Evolutionary conservation across 2,329 filamentous ascomycete genomes (phyloP).

Genomic region (Coniochaeta ligniaria): DNA sequence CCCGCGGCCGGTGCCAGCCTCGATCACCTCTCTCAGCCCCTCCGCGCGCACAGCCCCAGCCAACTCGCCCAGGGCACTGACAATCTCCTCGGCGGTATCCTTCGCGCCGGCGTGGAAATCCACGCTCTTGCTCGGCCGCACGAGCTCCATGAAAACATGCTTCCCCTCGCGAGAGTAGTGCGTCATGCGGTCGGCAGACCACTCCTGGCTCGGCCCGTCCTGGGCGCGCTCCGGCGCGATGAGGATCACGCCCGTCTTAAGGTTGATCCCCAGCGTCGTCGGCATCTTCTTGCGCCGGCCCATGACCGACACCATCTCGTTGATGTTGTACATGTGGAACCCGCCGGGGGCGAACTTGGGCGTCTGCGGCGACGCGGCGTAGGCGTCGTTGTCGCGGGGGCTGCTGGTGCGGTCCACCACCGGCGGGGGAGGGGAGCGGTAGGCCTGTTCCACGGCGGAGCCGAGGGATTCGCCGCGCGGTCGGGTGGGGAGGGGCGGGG

Average conservation of each 20-base stretch:
- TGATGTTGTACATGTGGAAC: conserved; percentile 94
- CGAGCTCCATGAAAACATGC: conserved; percentile 91
- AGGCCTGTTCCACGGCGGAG: conserved; percentile 18
- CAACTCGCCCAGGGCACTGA: conserved; percentile 78
- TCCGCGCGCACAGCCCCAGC: conserved; percentile 80
- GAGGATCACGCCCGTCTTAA: conserved; percentile 80
- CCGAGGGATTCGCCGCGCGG: conserved; percentile 45
- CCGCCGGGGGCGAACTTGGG: conserved; percentile 60
- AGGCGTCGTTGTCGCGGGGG: conserved; percentile 22
- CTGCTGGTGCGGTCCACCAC: too few species aligned
- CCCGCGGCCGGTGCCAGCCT: conserved; percentile 59
- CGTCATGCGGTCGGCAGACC: conserved; percentile 91
- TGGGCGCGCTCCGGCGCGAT: conserved; percentile 79
- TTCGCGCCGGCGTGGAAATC: conserved; percentile 97
- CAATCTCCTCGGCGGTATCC: conserved; percentile 92
- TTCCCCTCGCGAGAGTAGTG: conserved; percentile 98
- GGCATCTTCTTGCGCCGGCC: conserved; percentile 98
- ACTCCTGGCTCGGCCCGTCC: conserved; percentile 83
- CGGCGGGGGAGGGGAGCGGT: conserved; percentile 20
- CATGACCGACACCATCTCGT: conserved; percentile 95
- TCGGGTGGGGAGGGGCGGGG: conserved; percentile 56
- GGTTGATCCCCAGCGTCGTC: conserved; percentile 90
- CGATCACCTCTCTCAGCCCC: conserved; percentile 76
- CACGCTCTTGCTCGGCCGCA: conserved; percentile 85
- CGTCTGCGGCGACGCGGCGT: conserved; percentile 26